Evolutionary conservation across 768 basidiomycete genomes (phyloP).

Genomic region (Rubroboletus pulcherrimus): DNA sequence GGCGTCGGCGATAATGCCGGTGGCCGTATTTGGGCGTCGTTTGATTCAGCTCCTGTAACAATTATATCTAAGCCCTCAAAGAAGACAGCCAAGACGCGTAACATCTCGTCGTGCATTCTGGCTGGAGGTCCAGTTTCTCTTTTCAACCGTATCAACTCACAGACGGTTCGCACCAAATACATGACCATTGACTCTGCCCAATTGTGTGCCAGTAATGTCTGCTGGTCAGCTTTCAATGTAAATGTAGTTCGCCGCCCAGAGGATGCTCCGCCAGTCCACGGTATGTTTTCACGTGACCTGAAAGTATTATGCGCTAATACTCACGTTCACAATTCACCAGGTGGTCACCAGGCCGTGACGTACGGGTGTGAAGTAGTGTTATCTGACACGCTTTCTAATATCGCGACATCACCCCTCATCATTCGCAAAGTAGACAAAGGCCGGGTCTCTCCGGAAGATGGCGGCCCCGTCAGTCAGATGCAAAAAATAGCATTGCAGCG

Average conservation of each 20-base stretch:
- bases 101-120: constrained; percentile 86
- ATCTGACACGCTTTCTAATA: constrained; percentile 80
- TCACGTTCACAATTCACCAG: constrained; percentile 42
- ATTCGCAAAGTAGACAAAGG: constrained; percentile 94
- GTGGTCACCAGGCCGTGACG: constrained; percentile 79
- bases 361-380: constrained; percentile 89
- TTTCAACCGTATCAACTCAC: constrained; percentile 95
- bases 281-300: constrained; percentile 59
- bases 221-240: constrained; percentile 94
- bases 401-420: constrained; percentile 78
- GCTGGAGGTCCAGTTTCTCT: constrained; percentile 87
- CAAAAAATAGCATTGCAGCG: constrained; percentile 92
- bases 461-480: constrained; percentile 93
- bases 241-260: constrained; percentile 78
- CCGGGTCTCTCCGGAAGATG: constrained; percentile 79
- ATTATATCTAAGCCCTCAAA: constrained; percentile 98
- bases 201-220: constrained; percentile 83
- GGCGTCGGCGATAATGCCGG: constrained; percentile 30
- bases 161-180: constrained; percentile 96
- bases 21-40: constrained; percentile 84
- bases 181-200: constrained; percentile 88
- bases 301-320: constrained; percentile 33
- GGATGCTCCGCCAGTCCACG: constrained; percentile 54
- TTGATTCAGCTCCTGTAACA: constrained; percentile 87
- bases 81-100: constrained; percentile 94